phyloP scores from a whole-genome alignment of 140 eudicot genomes.

The Bidens hawaiensis region DNA sequence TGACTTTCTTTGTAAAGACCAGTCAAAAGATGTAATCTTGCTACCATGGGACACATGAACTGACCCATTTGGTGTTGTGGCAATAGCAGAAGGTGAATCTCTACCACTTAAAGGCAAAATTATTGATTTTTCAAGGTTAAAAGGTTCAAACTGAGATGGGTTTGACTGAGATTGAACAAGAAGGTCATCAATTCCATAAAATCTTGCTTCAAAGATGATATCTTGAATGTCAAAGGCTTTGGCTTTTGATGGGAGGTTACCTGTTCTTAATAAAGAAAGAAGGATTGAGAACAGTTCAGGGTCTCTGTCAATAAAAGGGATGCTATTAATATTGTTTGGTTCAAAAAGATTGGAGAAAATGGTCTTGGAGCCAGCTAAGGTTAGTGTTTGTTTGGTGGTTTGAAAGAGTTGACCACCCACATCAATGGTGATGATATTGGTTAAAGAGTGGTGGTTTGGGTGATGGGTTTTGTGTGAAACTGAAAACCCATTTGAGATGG shows the following conservation, averaged over 20 bases:
- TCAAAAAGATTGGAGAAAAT: conserved; percentile 37
- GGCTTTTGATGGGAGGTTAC: conserved; percentile 70
- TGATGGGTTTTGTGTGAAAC: conserved; percentile 7
- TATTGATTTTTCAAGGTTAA: conserved; percentile 48
- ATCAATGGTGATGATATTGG: conserved; percentile 53
- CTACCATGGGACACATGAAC: conserved; percentile 40
- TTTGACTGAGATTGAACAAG: conserved; percentile 51
- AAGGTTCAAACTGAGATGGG: conserved; percentile 68
- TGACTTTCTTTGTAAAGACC: conserved; percentile 19
- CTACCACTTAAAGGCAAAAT: conserved; percentile 52
- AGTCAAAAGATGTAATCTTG: not conserved
- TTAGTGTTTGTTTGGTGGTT: conserved; percentile 47
- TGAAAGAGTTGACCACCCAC: conserved; percentile 56
- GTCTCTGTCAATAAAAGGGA: conserved; percentile 4
- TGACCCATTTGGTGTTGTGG: conserved; percentile 59
- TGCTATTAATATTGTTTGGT: not conserved
- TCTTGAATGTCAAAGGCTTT: conserved; percentile 58
- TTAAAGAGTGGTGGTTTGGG: conserved; percentile 18
- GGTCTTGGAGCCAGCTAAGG: conserved; percentile 55
- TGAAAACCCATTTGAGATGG: conserved; percentile 27
- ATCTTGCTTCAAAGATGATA: conserved; percentile 52
- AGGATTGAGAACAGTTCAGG: conserved; percentile 37
- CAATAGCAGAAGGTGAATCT: conserved; percentile 54
- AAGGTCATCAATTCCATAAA: conserved; percentile 51
- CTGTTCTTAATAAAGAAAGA: conserved; percentile 70